A percentile compares a stretch with the other conserved stretches of the same genome.
Conservation (phyloP, 345 rosid species). For the Populus davidiana region DNA sequence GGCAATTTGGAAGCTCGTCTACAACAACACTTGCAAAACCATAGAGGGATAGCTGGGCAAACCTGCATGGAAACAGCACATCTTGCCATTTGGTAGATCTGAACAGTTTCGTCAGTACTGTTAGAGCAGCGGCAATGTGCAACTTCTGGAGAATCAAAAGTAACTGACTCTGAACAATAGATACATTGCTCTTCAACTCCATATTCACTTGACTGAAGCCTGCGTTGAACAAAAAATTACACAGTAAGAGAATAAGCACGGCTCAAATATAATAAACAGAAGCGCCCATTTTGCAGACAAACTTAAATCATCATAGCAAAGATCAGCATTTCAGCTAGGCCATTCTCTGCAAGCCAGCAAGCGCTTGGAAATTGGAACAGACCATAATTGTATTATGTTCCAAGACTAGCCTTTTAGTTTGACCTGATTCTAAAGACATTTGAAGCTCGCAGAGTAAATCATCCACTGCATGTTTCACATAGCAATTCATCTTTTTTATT, state of each 20-base stretch:
- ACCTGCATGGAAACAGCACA: slow-evolving; percentile 78
- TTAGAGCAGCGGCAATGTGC: slow-evolving; percentile 49
- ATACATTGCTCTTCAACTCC: slow-evolving; percentile 63
- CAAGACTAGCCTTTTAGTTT: background rate
- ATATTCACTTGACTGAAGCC: slow-evolving; percentile 23
- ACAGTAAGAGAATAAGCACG: background rate
- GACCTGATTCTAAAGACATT: background rate
- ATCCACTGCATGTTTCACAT: background rate
- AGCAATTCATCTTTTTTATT: background rate
- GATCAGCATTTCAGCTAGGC: background rate
- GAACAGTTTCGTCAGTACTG: slow-evolving; percentile 12
- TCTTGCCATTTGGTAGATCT: slow-evolving; percentile 61
- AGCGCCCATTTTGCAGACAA: background rate
- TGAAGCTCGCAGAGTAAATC: background rate
- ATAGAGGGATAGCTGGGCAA: slow-evolving; percentile 61
- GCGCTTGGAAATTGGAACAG: background rate
- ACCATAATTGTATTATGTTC: background rate
- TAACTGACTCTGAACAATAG: slow-evolving; percentile 56
- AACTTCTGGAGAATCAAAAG: slow-evolving; percentile 63
- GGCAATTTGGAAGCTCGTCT: slow-evolving; percentile 51
- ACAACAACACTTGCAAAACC: slow-evolving; percentile 88
- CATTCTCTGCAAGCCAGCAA: background rate
- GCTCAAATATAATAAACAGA: background rate
- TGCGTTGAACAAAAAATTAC: slow-evolving; percentile 18
- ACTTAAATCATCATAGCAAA: background rate